These are phyloP conservation scores for Sphaerostilbella broomeana DNA, from an alignment of 2,329 filamentous ascomycete genomes.

Conservation along the genomic window DNA sequence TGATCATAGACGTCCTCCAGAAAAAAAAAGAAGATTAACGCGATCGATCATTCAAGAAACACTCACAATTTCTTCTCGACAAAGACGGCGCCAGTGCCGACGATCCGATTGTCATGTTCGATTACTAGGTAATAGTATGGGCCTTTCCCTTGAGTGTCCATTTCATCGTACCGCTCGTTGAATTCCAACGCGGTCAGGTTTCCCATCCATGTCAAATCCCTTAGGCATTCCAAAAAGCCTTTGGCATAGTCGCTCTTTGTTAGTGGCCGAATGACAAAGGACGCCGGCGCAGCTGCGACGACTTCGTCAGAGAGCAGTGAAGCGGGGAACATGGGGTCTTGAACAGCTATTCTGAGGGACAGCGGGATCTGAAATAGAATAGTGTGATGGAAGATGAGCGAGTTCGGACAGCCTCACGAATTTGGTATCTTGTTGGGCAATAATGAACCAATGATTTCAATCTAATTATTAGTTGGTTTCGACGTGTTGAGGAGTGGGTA, in stretches of 20 bases:
- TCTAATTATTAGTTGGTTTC: no score
- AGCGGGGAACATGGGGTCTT: slow-evolving; percentile 51
- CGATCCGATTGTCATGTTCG: slow-evolving; percentile 54
- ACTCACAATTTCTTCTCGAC: slow-evolving; percentile 72
- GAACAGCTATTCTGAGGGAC: background rate
- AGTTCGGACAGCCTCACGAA: no score
- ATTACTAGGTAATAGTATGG: slow-evolving; percentile 68
- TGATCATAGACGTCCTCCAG: background rate
- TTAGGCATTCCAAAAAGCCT: slow-evolving; percentile 69
- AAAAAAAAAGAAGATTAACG: no score
- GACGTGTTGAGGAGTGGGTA: no score
- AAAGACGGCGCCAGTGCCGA: slow-evolving; percentile 69
- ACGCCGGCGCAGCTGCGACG: slow-evolving; percentile 53
- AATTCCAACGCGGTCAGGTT: slow-evolving; percentile 61
- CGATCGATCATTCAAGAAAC: no score
- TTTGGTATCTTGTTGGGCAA: no score
- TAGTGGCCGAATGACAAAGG: slow-evolving; percentile 66
- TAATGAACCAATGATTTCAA: no score
- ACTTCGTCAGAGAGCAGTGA: slow-evolving; percentile 60
- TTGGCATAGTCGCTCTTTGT: slow-evolving; percentile 59
- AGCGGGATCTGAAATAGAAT: no score
- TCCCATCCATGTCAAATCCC: slow-evolving; percentile 70
- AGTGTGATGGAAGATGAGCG: no score
- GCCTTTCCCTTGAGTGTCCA: slow-evolving; percentile 28
- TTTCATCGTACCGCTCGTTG: slow-evolving; percentile 60